These are phyloP conservation scores for Hortiboletus flavorubellus DNA, from an alignment of 768 basidiomycete species.

Conservation along the genomic window DNA sequence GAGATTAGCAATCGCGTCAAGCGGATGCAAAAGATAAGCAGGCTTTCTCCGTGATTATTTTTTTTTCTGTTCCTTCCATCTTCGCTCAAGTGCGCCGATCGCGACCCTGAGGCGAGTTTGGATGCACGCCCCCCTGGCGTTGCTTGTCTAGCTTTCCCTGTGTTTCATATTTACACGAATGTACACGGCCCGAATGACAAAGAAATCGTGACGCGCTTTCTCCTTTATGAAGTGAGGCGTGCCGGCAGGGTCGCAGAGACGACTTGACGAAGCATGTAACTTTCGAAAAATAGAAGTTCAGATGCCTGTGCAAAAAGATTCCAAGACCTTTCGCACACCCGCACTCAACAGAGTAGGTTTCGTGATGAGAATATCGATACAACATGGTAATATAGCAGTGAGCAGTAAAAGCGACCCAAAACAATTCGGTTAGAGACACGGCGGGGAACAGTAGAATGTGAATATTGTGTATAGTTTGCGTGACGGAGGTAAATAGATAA, in stretches of 20 bases:
- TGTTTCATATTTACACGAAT: conserved; percentile 8
- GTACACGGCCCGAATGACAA: background rate
- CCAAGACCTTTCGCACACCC: background rate
- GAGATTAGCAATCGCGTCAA: conserved; percentile 64
- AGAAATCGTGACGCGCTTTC: conserved; percentile 1
- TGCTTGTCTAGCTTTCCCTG: conserved; percentile 1
- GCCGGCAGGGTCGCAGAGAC: conserved; percentile 13
- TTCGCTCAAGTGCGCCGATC: background rate
- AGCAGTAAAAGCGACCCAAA: conserved; percentile 1
- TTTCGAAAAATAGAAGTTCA: conserved; percentile 13
- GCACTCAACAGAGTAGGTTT: background rate
- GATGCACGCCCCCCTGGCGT: background rate
- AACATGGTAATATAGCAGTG: conserved; percentile 19
- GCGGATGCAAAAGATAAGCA: conserved; percentile 64
- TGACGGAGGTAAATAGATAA: conserved; percentile 12
- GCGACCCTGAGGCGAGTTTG: background rate
- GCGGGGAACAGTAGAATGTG: conserved; percentile 15
- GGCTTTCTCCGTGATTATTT: conserved; percentile 25
- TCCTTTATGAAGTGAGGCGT: conserved; percentile 4
- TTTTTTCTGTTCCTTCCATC: background rate
- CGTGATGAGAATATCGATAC: conserved; percentile 12
- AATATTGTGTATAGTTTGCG: conserved; percentile 19
- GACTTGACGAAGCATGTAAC: background rate
- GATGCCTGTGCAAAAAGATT: conserved; percentile 1
- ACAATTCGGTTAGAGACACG: conserved; percentile 12